phyloP scores from a whole-genome alignment of 106 monocot genomes.

The Hemerocallis citrina region DNA sequence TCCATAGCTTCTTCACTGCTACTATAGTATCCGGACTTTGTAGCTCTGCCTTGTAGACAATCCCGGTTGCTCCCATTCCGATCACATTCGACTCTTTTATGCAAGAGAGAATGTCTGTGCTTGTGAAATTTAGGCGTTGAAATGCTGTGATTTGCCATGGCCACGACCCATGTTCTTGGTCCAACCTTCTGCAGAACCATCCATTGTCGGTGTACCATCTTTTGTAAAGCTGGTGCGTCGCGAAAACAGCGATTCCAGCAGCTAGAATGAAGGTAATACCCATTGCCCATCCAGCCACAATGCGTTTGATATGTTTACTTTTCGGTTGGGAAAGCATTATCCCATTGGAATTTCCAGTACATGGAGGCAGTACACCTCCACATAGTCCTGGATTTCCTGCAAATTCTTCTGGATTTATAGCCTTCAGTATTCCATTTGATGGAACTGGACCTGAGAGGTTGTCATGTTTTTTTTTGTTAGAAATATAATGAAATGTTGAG shows the following conservation, averaged over 20 bases:
- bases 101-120: slow-evolving; percentile 41
- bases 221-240: slow-evolving; percentile 17
- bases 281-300: slow-evolving; percentile 28
- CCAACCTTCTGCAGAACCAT: slow-evolving; percentile 3
- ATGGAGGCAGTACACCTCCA: slow-evolving; percentile 32
- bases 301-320: slow-evolving; percentile 28
- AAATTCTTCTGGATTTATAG: slow-evolving; percentile 48
- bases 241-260: slow-evolving; percentile 8
- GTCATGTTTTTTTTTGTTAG: too few species aligned
- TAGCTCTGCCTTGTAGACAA: slow-evolving; percentile 52
- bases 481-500: too few species aligned
- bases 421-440: slow-evolving; percentile 31
- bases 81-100: slow-evolving; percentile 54
- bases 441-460: slow-evolving; percentile 49
- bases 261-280: slow-evolving; percentile 24
- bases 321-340: neutral
- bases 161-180: slow-evolving; percentile 26
- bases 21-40: slow-evolving; percentile 11
- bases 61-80: slow-evolving; percentile 48
- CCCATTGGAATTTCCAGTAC: neutral
- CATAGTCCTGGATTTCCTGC: slow-evolving; percentile 48
- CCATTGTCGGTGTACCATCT: slow-evolving; percentile 30
- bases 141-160: slow-evolving; percentile 53
- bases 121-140: slow-evolving; percentile 44
- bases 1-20: slow-evolving; percentile 57